Conservation (phyloP, 1,284 basidiomycete genomes). For the Cutaneotrichosporon arboriforme region DNA sequence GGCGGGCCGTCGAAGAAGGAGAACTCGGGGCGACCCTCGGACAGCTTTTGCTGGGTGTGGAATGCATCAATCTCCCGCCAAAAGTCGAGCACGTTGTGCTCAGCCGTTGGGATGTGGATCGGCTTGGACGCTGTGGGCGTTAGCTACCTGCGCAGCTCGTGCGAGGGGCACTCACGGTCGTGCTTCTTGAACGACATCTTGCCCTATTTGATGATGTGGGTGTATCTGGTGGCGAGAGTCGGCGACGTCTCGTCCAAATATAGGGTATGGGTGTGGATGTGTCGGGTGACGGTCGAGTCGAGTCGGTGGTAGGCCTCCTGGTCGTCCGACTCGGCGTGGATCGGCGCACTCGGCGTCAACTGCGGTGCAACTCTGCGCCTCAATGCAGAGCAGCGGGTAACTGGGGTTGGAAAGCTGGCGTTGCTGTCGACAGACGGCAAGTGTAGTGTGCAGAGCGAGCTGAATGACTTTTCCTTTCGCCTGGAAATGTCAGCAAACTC, state of each 20-base stretch:
- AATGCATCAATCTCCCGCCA: constrained; percentile 99
- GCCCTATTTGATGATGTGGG: background rate
- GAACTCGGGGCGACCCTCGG: constrained; percentile 78
- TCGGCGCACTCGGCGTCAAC: too few relatives aligned
- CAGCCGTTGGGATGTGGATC: constrained; percentile 87
- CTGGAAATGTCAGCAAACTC: too few relatives aligned
- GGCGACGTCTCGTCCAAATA: background rate
- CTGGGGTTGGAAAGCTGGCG: too few relatives aligned
- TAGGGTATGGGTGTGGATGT: background rate
- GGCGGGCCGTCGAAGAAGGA: constrained; percentile 98
- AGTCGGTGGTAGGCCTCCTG: background rate
- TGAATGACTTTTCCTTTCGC: too few relatives aligned
- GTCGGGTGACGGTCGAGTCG: background rate
- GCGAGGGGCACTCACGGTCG: constrained; percentile 56
- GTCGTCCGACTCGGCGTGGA: too few relatives aligned
- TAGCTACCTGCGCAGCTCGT: constrained; percentile 7
- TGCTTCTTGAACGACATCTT: constrained; percentile 64
- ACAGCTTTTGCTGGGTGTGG: constrained; percentile 85
- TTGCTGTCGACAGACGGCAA: too few relatives aligned
- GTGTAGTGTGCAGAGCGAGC: too few relatives aligned
- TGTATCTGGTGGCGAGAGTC: background rate
- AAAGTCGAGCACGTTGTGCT: constrained; percentile 84
- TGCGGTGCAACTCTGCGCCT: too few relatives aligned
- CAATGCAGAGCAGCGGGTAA: too few relatives aligned
- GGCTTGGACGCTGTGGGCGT: constrained; percentile 44